phyloP scores from a whole-genome alignment of 2,329 filamentous ascomycete species.

The Fonsecaea nubica region DNA sequence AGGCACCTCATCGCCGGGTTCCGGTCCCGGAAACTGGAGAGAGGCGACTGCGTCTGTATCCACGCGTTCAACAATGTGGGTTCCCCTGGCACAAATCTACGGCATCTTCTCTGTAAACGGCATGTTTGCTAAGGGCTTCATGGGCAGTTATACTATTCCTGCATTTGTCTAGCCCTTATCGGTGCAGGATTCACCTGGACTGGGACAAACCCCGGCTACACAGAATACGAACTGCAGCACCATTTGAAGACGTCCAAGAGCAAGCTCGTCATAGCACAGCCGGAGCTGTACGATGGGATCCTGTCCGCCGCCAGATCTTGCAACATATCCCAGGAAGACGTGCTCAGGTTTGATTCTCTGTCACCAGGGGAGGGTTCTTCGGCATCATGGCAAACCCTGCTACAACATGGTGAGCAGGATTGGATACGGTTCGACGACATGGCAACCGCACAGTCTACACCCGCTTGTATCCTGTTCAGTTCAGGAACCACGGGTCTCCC shows the following conservation, averaged over 20 bases:
- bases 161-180: slow-evolving; percentile 51
- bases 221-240: slow-evolving; percentile 56
- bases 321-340: slow-evolving; percentile 2
- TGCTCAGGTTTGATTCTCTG: slow-evolving; percentile 16
- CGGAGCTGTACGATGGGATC: slow-evolving; percentile 38
- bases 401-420: slow-evolving; percentile 42
- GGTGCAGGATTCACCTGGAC: slow-evolving; percentile 58
- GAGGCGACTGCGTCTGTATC: slow-evolving; percentile 61
- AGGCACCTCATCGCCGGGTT: slow-evolving; percentile 61
- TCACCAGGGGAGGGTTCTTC: background rate
- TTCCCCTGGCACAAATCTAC: background rate
- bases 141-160: slow-evolving; percentile 44
- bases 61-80: slow-evolving; percentile 59
- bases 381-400: slow-evolving; percentile 12
- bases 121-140: background rate
- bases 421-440: slow-evolving; percentile 55
- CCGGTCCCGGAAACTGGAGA: slow-evolving; percentile 35
- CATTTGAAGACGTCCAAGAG: slow-evolving; percentile 53
- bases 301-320: slow-evolving; percentile 12
- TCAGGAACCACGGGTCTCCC: slow-evolving; percentile 67
- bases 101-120: background rate
- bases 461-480: slow-evolving; percentile 58
- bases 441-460: slow-evolving; percentile 49
- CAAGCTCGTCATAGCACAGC: slow-evolving; percentile 54
- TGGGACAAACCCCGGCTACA: slow-evolving; percentile 58